Percentiles rank a stretch among this genome's conserved stretches.
These are phyloP conservation scores for Angomonas deanei DNA, from an alignment of 208 protist species.

Conservation along the genomic window DNA sequence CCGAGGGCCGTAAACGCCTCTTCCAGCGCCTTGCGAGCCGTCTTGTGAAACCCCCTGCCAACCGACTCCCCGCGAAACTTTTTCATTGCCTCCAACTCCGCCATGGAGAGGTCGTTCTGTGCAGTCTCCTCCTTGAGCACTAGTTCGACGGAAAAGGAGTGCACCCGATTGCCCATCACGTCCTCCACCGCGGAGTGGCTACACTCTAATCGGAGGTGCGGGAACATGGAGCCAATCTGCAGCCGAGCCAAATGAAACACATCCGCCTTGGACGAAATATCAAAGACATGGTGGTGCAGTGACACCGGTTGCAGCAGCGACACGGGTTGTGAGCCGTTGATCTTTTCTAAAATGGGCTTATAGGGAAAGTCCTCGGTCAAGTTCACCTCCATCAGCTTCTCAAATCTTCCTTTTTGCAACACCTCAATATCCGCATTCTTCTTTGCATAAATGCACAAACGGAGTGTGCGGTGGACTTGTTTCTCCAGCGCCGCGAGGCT, in stretches of 20 bases:
- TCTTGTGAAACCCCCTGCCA: constrained; percentile 14
- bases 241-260: background rate
- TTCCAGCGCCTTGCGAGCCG: constrained; percentile 8
- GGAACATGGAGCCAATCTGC: constrained; percentile 24
- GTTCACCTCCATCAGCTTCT: background rate
- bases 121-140: background rate
- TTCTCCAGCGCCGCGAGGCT: background rate
- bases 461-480: background rate
- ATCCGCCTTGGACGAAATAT: background rate
- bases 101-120: background rate
- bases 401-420: background rate
- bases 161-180: constrained; percentile 47
- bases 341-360: background rate
- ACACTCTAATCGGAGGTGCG: constrained; percentile 34
- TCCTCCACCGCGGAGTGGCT: constrained; percentile 57
- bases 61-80: constrained; percentile 57
- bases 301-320: background rate
- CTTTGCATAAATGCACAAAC: background rate
- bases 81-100: constrained; percentile 24
- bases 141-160: constrained; percentile 49
- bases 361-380: background rate
- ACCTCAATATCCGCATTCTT: background rate
- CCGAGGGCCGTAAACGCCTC: background rate
- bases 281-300: constrained; percentile 9
- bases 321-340: no score